Percentiles rank a stretch among this genome's conserved stretches.
Evolutionary conservation across 371 early-diverging fungal genomes (phyloP).

Genomic region (Mortierella polycephala): DNA sequence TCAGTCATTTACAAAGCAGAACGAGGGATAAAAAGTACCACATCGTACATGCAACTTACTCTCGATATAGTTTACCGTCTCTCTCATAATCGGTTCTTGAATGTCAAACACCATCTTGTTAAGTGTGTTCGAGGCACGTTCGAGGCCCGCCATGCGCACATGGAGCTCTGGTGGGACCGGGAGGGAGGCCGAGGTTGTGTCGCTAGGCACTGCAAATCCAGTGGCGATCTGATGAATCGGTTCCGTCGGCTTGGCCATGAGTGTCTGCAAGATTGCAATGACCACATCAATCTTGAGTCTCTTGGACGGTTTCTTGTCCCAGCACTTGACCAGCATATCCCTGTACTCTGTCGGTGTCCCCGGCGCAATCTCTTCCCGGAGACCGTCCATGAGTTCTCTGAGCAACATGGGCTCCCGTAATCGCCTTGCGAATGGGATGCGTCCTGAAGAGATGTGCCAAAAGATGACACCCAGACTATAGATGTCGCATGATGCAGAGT

Average conservation of each 20-base stretch:
- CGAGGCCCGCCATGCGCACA: slow-evolving; percentile 33
- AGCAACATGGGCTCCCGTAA: slow-evolving; percentile 32
- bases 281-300: slow-evolving; percentile 46
- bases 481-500: slow-evolving; percentile 45
- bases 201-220: slow-evolving; percentile 40
- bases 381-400: slow-evolving; percentile 35
- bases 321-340: slow-evolving; percentile 40
- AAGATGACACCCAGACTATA: slow-evolving; percentile 55
- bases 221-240: slow-evolving; percentile 32
- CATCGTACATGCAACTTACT: slow-evolving; percentile 13
- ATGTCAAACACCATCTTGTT: slow-evolving; percentile 53
- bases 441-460: slow-evolving; percentile 54
- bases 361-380: slow-evolving; percentile 39
- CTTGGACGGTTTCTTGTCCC: slow-evolving; percentile 30
- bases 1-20: background rate
- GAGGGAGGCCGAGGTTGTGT: slow-evolving; percentile 33
- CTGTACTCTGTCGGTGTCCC: slow-evolving; percentile 40
- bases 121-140: slow-evolving; percentile 36
- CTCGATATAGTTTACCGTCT: slow-evolving; percentile 36
- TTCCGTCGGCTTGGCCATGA: slow-evolving; percentile 42
- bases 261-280: slow-evolving; percentile 42
- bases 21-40: too few species aligned
- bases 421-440: slow-evolving; percentile 43
- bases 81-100: slow-evolving; percentile 37
- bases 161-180: slow-evolving; percentile 47